Base-by-base conservation (phyloP, 2,329 filamentous ascomycete genomes). In the Alternaria solani region DNA sequence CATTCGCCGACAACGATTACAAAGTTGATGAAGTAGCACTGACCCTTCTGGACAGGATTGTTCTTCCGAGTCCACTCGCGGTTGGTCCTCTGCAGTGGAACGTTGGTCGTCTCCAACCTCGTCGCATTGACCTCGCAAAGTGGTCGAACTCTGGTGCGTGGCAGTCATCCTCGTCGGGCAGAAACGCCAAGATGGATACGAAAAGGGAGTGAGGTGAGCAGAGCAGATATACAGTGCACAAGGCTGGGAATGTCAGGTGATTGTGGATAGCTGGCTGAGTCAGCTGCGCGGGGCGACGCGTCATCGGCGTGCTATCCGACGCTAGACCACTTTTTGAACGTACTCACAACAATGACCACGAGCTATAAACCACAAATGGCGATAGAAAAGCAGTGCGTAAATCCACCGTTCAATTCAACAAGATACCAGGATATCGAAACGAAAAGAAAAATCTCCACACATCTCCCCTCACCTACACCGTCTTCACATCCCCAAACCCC, bases 401-500 rank as follows among this genome's bases (percentile, higher is more conserved):
- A 26, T n/a, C 41, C 16, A 44, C 12, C 20, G 20, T 23, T 23
- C 20, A 2, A 23, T 23, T 23, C 7, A 48, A 16, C 2, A 28
- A 9, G 20, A n/a, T 23, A 34, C 44, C 2, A 6, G 5, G 2
- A 16, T 4, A 38, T 18, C 16, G 2, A 38, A 38, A 38, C 8
- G 7, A 18, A 18, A 8, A 38, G 7, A 1, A 2, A 2, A 34
- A 14, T 11, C 20, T 4, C 20, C 20, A 23, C 20, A 23, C 20
- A 23, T 23, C 28, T 25, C 11, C 41, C 1, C 0, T 3, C 2
- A 26, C 4, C 42, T 44, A 44, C 7, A 14, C n/a, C 12, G 23
- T 44, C 41, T 32, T 56, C n/a, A 57, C 54, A 44, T 51, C 38
- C 7, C 46, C 54, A 30, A 28, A 57, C 25, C 55, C 55, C 0